phyloP scores from a whole-genome alignment of 208 protist species.

The Wallacemonas sp. region DNA sequence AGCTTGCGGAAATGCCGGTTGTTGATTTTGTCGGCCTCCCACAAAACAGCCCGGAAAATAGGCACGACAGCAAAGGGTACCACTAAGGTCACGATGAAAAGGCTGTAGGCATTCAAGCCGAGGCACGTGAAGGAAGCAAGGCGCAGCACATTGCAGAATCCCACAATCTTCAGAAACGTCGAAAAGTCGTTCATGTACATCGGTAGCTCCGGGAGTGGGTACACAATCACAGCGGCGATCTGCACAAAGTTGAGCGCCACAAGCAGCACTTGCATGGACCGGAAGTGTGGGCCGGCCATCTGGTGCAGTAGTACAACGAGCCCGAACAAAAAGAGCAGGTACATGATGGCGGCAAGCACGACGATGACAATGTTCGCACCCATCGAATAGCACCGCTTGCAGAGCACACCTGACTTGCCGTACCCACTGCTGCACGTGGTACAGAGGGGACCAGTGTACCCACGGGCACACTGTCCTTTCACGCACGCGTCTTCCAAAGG shows the following conservation, averaged over 20 bases:
- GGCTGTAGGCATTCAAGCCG: slow-evolving; percentile 7
- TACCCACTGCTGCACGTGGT: slow-evolving; percentile 27
- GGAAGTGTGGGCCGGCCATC: slow-evolving; percentile 16
- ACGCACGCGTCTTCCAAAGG: slow-evolving; percentile 18
- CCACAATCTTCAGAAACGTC: slow-evolving; percentile 15
- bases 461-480: slow-evolving; percentile 14
- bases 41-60: slow-evolving; percentile 14
- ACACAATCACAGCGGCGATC: slow-evolving; percentile 16
- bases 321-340: slow-evolving; percentile 13
- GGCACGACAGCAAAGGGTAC: slow-evolving; percentile 6
- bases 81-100: slow-evolving; percentile 19
- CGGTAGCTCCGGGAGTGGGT: slow-evolving; percentile 29
- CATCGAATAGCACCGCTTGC: slow-evolving; percentile 24
- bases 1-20: slow-evolving; percentile 12
- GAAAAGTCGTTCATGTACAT: slow-evolving; percentile 23
- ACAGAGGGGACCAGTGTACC: slow-evolving; percentile 41
- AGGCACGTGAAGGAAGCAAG: slow-evolving; percentile 22
- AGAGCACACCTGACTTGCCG: slow-evolving; percentile 24
- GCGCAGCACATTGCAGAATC: slow-evolving; percentile 15
- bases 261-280: slow-evolving; percentile 13
- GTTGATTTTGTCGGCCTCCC: slow-evolving; percentile 23
- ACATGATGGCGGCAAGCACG: slow-evolving; percentile 14
- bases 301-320: slow-evolving; percentile 24
- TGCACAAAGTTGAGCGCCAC: slow-evolving; percentile 25
- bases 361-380: slow-evolving; percentile 27